A percentile compares a stretch with the other conserved stretches of the same genome.
Evolutionary conservation across 768 basidiomycete genomes (phyloP).

Genomic region (Hygrophorus russula): DNA sequence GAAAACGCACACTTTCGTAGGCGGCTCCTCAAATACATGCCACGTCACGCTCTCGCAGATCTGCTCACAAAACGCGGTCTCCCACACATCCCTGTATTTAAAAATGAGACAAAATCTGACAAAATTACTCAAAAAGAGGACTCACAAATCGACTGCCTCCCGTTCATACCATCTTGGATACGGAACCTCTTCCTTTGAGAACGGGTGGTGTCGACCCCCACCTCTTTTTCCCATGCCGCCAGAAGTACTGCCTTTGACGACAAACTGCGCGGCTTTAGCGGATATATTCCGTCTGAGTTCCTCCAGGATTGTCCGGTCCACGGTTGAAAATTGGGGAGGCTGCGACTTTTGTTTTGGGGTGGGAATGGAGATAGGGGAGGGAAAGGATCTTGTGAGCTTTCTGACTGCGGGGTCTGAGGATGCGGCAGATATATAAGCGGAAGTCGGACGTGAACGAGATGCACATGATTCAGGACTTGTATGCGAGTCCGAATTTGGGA

Average conservation of each 20-base stretch:
- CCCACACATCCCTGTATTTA: conserved; percentile 52
- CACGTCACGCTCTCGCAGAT: conserved; percentile 49
- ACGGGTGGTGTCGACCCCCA: conserved; percentile 49
- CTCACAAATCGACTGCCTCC: conserved; percentile 57
- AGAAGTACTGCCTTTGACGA: conserved; percentile 27
- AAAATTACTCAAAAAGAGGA: conserved; percentile 12
- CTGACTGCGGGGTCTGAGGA: background rate
- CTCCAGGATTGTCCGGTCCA: conserved; percentile 49
- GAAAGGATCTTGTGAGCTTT: background rate
- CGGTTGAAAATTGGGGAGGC: conserved; percentile 38
- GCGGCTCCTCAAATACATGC: conserved; percentile 51
- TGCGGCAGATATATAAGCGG: too few species aligned
- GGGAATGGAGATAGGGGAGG: background rate
- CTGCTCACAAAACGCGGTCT: conserved; percentile 42
- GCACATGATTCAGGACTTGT: too few species aligned
- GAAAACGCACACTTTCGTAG: conserved; percentile 44
- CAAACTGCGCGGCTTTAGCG: conserved; percentile 47
- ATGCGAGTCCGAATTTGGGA: too few species aligned
- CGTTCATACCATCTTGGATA: conserved; percentile 61
- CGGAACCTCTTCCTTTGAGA: conserved; percentile 38
- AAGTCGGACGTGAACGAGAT: too few species aligned
- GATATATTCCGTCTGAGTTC: conserved; percentile 41
- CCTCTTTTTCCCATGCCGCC: conserved; percentile 7
- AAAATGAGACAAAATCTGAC: conserved; percentile 2
- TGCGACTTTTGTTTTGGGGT: background rate